Evolutionary conservation across 1,284 basidiomycete species (phyloP).

Genomic region (Retiboletus flavoniger): DNA sequence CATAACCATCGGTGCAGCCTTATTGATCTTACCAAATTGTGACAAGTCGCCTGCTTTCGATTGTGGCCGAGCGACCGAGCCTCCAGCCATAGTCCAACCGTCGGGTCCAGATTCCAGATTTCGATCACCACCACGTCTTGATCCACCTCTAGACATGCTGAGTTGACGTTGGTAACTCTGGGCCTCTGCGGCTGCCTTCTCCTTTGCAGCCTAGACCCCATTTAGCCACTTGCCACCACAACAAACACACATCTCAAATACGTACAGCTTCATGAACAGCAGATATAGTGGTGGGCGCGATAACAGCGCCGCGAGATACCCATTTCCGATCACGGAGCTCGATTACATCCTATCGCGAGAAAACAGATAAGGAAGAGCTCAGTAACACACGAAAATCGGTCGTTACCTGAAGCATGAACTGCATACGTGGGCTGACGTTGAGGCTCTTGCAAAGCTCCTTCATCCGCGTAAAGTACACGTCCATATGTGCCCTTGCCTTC

Average conservation of each 20-base stretch:
- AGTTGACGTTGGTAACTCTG: slow-evolving; percentile 50
- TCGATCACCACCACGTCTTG: slow-evolving; percentile 82
- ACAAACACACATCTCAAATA: slow-evolving; percentile 16
- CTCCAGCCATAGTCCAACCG: slow-evolving; percentile 84
- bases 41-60: slow-evolving; percentile 85
- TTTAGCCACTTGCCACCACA: slow-evolving; percentile 12
- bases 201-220: slow-evolving; percentile 57
- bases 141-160: slow-evolving; percentile 77
- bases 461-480: slow-evolving; percentile 92
- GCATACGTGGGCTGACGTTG: slow-evolving; percentile 83
- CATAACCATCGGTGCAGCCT: slow-evolving; percentile 62
- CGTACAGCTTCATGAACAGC: slow-evolving; percentile 85
- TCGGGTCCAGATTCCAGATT: slow-evolving; percentile 59
- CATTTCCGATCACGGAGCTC: slow-evolving; percentile 86
- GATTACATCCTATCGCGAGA: slow-evolving; percentile 68
- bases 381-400: background rate
- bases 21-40: slow-evolving; percentile 83
- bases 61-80: slow-evolving; percentile 56
- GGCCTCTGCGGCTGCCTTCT: slow-evolving; percentile 67
- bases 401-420: slow-evolving; percentile 91
- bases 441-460: slow-evolving; percentile 72
- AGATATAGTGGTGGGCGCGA: slow-evolving; percentile 87
- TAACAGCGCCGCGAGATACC: slow-evolving; percentile 69
- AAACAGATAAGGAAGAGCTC: slow-evolving; percentile 10
- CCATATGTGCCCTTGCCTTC: slow-evolving; percentile 83